Percentiles rank a stretch among this genome's conserved stretches.
Conservation (phyloP, 1,139 yeast genomes). For the Starmera stellimalicola region DNA sequence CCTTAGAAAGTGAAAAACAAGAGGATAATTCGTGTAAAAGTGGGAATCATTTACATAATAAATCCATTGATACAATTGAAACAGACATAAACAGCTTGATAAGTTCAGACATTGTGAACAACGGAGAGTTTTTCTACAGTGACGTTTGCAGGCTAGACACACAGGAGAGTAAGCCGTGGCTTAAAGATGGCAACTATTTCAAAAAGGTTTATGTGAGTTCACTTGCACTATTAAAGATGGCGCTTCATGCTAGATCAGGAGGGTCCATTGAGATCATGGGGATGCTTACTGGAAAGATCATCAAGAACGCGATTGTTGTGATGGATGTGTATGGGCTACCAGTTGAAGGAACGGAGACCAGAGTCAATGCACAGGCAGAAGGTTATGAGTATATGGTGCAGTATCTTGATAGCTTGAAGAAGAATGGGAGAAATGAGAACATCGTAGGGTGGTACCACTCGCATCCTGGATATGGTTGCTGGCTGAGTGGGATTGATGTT, state of each 20-base stretch:
- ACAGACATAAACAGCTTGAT: constrained; percentile 9
- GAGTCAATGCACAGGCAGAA: constrained; percentile 91
- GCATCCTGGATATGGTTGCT: constrained; percentile 95
- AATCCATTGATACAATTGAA: constrained; percentile 10
- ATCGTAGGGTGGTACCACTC: constrained; percentile 96
- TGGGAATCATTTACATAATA: neutral
- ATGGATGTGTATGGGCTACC: constrained; percentile 83
- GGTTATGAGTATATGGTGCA: constrained; percentile 94
- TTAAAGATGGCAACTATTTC: constrained; percentile 48
- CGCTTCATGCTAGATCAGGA: constrained; percentile 75
- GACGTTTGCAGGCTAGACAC: constrained; percentile 1
- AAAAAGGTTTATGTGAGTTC: constrained; percentile 60
- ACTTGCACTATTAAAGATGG: constrained; percentile 70
- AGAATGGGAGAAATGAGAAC: constrained; percentile 41
- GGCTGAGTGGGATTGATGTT: constrained; percentile 88
- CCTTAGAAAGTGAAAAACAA: too few relatives aligned
- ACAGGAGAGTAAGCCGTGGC: constrained; percentile 32
- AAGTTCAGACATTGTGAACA: constrained; percentile 5
- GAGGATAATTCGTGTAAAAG: neutral
- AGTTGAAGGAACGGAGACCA: constrained; percentile 91
- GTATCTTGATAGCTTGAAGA: constrained; percentile 54
- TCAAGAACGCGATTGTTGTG: constrained; percentile 51
- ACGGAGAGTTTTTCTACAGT: constrained; percentile 11
- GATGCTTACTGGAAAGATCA: constrained; percentile 73
- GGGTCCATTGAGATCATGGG: constrained; percentile 96